These are phyloP conservation scores for Candida argentea DNA, from an alignment of 805 yeast species.

Conservation along the genomic window DNA sequence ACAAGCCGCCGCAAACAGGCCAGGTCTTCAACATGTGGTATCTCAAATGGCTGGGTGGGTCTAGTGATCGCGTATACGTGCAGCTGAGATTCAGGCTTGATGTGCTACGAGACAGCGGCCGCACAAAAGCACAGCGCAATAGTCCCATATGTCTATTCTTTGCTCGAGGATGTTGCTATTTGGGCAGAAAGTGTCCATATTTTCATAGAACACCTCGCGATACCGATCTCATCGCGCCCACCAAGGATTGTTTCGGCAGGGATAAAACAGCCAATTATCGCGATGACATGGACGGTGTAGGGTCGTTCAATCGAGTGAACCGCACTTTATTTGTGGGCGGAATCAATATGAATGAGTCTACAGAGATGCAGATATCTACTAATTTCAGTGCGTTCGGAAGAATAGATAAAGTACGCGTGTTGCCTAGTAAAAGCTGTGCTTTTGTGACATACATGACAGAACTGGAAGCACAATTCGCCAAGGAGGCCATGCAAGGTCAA, in stretches of 20 bases:
- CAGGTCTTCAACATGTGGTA: slow-evolving; percentile 82
- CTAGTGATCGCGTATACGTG: slow-evolving; percentile 34
- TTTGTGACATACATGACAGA: slow-evolving; percentile 66
- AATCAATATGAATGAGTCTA: slow-evolving; percentile 27
- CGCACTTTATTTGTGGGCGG: slow-evolving; percentile 71
- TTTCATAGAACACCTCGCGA: slow-evolving; percentile 67
- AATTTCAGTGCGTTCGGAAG: slow-evolving; percentile 71
- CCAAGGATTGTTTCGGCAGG: slow-evolving; percentile 87
- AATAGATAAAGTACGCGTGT: slow-evolving; percentile 53
- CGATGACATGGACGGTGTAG: slow-evolving; percentile 94
- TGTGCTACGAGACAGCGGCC: slow-evolving; percentile 58
- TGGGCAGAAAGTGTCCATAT: slow-evolving; percentile 68
- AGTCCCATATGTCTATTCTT: slow-evolving; percentile 68
- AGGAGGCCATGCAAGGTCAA: slow-evolving; percentile 89
- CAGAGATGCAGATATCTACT: slow-evolving; percentile 23
- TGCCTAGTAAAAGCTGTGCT: slow-evolving; percentile 58
- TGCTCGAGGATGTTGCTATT: slow-evolving; percentile 80
- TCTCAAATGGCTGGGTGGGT: slow-evolving; percentile 70
- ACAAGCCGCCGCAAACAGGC: slow-evolving; percentile 72
- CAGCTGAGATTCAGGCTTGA: slow-evolving; percentile 52
- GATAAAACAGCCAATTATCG: slow-evolving; percentile 72
- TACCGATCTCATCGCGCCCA: slow-evolving; percentile 46
- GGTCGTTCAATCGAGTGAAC: slow-evolving; percentile 62
- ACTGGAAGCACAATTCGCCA: slow-evolving; percentile 83
- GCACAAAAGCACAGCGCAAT: slow-evolving; percentile 54